Base-by-base conservation (phyloP, 108 stramenopile genomes). In the Cyclotella sp. region DNA sequence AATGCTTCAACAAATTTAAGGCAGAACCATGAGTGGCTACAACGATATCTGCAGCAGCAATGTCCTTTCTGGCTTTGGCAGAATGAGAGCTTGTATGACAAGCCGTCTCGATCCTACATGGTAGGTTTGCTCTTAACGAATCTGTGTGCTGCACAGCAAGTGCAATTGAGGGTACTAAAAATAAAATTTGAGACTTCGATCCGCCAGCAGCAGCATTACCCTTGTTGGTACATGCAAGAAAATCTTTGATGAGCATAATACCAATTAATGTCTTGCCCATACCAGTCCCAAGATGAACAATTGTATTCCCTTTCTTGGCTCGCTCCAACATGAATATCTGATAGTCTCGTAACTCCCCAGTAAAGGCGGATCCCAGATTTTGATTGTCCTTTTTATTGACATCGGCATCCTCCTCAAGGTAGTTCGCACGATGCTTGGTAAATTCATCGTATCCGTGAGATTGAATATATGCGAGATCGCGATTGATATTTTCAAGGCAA, bases 21-120 rank as follows among this genome's bases (percentile, higher is more conserved):
- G 82, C 81, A 13, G 85, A 81, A 11, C 89, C 89, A 77, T 90
- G 89, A 43, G 89, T 90, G 18, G 89, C 89, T 21, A 90, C 89
- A 13, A 90, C 40, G 10, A 90, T 72, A 29, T 90, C 62, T 13
- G 78, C 80, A 11, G 63, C 61, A 10, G 64, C 74, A 72, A 90
- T 68, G 22, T 77, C 30, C 19, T 59, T 30, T 34, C 83, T 72
- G 40, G 75, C 55, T 15, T 40, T 63, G 21, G 71, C 27, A 10
- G 79, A 44, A 52, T 61, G 68, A 19, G 76, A 77, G 10, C 67
- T 79, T 16, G 67, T 66, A 46, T 72, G 47, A 49, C 72, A 87
- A 1, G 86, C 86, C 14, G 80, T 79, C 45, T 68, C 79, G 19
- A 90, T 63, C 4, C n/a, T 52, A 59, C 66, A 69, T 7, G 87